These are phyloP conservation scores for Hygrocybe coccinea DNA, from an alignment of 768 basidiomycete genomes.

Conservation along the genomic window DNA sequence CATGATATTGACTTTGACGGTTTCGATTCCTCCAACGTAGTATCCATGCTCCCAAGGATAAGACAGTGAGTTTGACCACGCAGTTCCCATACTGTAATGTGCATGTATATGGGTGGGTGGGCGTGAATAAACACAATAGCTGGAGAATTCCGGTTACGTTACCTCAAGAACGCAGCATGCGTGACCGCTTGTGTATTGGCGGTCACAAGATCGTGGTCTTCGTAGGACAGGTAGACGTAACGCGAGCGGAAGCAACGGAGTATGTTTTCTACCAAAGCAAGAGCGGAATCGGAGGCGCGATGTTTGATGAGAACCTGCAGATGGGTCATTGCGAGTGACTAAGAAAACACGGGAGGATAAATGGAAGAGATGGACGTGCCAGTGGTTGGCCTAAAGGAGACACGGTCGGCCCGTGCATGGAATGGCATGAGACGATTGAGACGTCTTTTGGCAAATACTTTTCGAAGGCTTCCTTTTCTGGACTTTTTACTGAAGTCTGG, in stretches of 20 bases:
- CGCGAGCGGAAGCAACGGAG: constrained; percentile 76
- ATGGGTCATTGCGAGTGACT: neutral
- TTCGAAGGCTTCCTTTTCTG: constrained; percentile 88
- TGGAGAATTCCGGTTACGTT: constrained; percentile 10
- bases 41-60: constrained; percentile 97
- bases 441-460: constrained; percentile 79
- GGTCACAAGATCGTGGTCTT: constrained; percentile 93
- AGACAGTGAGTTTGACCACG: constrained; percentile 69
- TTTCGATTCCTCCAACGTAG: constrained; percentile 96
- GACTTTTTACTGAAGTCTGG: constrained; percentile 95
- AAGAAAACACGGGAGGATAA: neutral
- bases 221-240: constrained; percentile 90
- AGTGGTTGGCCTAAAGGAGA: constrained; percentile 85
- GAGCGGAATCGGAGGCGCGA: constrained; percentile 67
- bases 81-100: constrained; percentile 85
- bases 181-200: constrained; percentile 99
- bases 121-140: neutral
- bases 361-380: constrained; percentile 35
- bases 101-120: too few relatives aligned
- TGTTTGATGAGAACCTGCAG: constrained; percentile 83
- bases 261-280: constrained; percentile 75
- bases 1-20: constrained; percentile 95
- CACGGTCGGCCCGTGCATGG: constrained; percentile 89
- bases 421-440: constrained; percentile 89
- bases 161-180: constrained; percentile 96